These are phyloP conservation scores for Sugiyamaella neomexicana DNA, from an alignment of 1,139 yeast species.

Conservation along the genomic window DNA sequence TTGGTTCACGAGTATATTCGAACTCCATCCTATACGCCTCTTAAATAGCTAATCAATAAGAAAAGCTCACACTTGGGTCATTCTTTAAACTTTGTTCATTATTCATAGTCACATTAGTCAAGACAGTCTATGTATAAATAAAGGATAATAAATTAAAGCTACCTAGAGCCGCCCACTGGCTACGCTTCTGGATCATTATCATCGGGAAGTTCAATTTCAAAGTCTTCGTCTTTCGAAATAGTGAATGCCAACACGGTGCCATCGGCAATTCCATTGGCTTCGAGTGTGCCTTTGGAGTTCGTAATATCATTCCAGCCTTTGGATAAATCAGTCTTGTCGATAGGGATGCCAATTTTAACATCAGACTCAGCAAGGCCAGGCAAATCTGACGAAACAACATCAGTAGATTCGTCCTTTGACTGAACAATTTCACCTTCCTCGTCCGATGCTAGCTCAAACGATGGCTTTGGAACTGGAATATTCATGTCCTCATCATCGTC, in stretches of 20 bases:
- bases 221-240: slow-evolving; percentile 19
- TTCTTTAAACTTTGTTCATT: no score
- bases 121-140: background rate
- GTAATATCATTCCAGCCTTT: slow-evolving; percentile 27
- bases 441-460: slow-evolving; percentile 24
- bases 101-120: no score
- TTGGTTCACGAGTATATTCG: background rate
- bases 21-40: background rate
- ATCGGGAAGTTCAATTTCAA: slow-evolving; percentile 24
- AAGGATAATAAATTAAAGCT: background rate
- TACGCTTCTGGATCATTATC: slow-evolving; percentile 17
- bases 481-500: slow-evolving; percentile 14
- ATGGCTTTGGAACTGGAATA: slow-evolving; percentile 29
- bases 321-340: slow-evolving; percentile 17
- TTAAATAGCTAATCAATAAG: background rate
- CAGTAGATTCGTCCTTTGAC: background rate
- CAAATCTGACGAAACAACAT: no score
- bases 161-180: background rate
- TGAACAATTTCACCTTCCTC: slow-evolving; percentile 15
- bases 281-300: slow-evolving; percentile 20
- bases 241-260: slow-evolving; percentile 26
- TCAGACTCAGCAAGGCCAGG: slow-evolving; percentile 7
- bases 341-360: slow-evolving; percentile 26
- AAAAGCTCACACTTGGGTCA: no score
- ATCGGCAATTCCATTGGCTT: slow-evolving; percentile 26